These are phyloP conservation scores for Colletotrichum caudatum DNA, from an alignment of 2,329 filamentous ascomycete species.

Conservation along the genomic window DNA sequence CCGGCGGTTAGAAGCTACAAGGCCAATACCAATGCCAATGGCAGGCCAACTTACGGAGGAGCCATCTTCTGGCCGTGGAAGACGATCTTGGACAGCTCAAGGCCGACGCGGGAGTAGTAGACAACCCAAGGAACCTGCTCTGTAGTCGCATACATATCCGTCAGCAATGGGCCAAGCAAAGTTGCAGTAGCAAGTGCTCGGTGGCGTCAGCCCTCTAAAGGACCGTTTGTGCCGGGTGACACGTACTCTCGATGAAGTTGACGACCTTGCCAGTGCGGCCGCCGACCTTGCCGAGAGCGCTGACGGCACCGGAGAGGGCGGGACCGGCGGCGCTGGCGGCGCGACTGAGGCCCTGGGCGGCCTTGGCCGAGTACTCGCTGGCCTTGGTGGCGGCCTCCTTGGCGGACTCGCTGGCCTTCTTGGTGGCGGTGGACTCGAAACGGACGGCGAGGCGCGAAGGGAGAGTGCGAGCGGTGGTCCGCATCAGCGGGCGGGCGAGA, in stretches of 20 bases:
- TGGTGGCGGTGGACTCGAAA: slow-evolving; percentile 69
- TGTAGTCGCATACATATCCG: slow-evolving; percentile 54
- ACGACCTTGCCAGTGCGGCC: slow-evolving; percentile 85
- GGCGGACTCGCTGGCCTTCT: slow-evolving; percentile 60
- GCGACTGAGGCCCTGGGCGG: slow-evolving; percentile 83
- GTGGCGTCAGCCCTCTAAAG: background rate
- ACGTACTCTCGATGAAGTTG: slow-evolving; percentile 86
- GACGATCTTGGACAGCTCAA: slow-evolving; percentile 90
- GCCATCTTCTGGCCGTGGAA: slow-evolving; percentile 91
- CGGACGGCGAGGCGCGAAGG: slow-evolving; percentile 62
- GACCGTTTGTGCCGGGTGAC: background rate
- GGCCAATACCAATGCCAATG: slow-evolving; percentile 16
- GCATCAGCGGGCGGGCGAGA: slow-evolving; percentile 59
- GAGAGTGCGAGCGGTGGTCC: slow-evolving; percentile 60
- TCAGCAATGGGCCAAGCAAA: slow-evolving; percentile 16
- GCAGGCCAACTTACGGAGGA: slow-evolving; percentile 81
- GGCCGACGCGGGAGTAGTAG: slow-evolving; percentile 91
- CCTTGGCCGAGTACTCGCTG: slow-evolving; percentile 70
- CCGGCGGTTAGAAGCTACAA: slow-evolving; percentile 27
- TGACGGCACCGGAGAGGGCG: slow-evolving; percentile 79
- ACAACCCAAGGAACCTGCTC: slow-evolving; percentile 86
- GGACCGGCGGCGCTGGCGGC: slow-evolving; percentile 85
- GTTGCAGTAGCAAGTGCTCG: background rate
- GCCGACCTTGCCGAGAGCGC: slow-evolving; percentile 78
- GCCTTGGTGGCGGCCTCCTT: slow-evolving; percentile 57